These are phyloP conservation scores for Pythium apleroticum DNA, from an alignment of 352 stramenopile species.

Conservation along the genomic window DNA sequence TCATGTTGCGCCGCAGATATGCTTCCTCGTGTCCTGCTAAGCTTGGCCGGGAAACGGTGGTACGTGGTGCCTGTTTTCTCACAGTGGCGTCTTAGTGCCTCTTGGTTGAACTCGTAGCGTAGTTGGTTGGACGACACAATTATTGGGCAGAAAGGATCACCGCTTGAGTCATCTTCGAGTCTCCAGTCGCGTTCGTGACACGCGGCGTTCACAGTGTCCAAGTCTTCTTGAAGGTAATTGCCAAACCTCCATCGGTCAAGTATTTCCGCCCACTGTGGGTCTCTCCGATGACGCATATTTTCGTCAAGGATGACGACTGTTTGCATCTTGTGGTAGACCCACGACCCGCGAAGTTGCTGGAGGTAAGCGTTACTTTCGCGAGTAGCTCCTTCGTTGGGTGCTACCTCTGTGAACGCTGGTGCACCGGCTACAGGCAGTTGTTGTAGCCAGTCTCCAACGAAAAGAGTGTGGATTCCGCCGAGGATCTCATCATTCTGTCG, in stretches of 20 bases:
- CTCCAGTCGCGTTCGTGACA: slow-evolving; percentile 3
- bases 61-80: too few species aligned
- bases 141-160: slow-evolving; percentile 11
- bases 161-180: neutral
- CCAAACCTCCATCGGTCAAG: slow-evolving; percentile 10
- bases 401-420: too few species aligned
- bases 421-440: slow-evolving; percentile 29
- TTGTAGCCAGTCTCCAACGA: slow-evolving; percentile 34
- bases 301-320: slow-evolving; percentile 10
- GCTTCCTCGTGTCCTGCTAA: neutral
- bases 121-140: slow-evolving; percentile 17
- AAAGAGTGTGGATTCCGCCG: slow-evolving; percentile 24
- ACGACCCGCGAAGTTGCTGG: neutral
- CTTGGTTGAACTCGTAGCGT: slow-evolving; percentile 6
- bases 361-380: too few species aligned
- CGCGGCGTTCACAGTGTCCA: slow-evolving; percentile 8
- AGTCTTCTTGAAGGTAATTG: neutral
- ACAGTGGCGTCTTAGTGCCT: neutral
- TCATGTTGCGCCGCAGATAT: neutral
- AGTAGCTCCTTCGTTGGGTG: too few species aligned
- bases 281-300: slow-evolving; percentile 14
- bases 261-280: slow-evolving; percentile 8
- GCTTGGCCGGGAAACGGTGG: slow-evolving; percentile 8
- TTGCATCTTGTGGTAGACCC: slow-evolving; percentile 2
- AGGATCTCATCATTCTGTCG: slow-evolving; percentile 3